Conservation (phyloP, 768 basidiomycete genomes). For the Termitomyces sp. region DNA sequence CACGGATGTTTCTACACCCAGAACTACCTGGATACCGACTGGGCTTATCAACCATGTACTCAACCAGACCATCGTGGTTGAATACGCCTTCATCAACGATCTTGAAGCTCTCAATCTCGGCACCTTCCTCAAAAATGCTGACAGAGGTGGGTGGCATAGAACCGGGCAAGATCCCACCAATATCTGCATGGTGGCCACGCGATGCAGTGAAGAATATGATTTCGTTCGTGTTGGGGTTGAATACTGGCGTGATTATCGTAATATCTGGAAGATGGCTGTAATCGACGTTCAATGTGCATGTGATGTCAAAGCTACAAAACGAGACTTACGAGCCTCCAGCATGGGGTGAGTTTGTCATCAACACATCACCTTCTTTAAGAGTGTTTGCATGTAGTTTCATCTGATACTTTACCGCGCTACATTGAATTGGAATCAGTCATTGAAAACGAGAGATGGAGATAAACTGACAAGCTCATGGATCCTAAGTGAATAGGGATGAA, state of each 20-base stretch:
- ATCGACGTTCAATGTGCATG: background rate
- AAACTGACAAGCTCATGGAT: conserved; percentile 83
- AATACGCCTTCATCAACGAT: conserved; percentile 81
- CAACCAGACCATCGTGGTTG: conserved; percentile 64
- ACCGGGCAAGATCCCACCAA: conserved; percentile 87
- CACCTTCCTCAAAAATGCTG: conserved; percentile 91
- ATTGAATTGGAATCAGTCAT: background rate
- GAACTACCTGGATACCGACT: conserved; percentile 79
- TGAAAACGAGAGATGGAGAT: background rate
- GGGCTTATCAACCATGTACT: conserved; percentile 80
- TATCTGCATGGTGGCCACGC: conserved; percentile 91
- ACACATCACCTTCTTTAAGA: conserved; percentile 85
- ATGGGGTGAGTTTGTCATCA: conserved; percentile 88
- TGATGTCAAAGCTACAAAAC: background rate
- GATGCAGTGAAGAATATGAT: conserved; percentile 94
- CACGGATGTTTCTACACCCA: conserved; percentile 80
- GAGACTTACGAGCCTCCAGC: conserved; percentile 79
- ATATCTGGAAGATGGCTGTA: conserved; percentile 61
- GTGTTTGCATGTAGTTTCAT: conserved; percentile 68
- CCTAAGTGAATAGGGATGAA: conserved; percentile 86
- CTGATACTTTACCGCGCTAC: conserved; percentile 82
- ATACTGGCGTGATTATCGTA: conserved; percentile 92
- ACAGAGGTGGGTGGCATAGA: conserved; percentile 95
- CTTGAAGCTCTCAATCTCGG: conserved; percentile 87
- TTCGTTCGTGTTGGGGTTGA: conserved; percentile 53